Conservation (phyloP, 352 stramenopile species). For the Phytopythium ostracodes region DNA sequence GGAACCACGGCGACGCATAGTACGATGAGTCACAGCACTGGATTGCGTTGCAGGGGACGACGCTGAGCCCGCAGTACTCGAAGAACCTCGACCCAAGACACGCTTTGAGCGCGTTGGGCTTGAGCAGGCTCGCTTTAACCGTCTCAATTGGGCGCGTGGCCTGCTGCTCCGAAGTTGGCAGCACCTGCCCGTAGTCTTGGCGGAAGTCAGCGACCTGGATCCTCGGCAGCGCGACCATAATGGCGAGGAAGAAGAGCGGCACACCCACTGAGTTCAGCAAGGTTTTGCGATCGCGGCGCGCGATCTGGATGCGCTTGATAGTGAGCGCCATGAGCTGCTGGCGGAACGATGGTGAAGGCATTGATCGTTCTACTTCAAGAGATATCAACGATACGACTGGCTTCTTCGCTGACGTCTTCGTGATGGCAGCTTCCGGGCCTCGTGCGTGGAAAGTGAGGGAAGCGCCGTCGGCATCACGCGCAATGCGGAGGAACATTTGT, state of each 20-base stretch:
- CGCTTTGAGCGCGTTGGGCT: neutral
- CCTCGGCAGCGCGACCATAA: conserved; percentile 42
- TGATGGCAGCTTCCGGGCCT: neutral
- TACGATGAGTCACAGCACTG: conserved; percentile 35
- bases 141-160: conserved; percentile 17
- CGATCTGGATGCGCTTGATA: conserved; percentile 53
- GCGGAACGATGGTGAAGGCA: conserved; percentile 18
- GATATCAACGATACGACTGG: conserved; percentile 23
- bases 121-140: conserved; percentile 20
- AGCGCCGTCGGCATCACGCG: conserved; percentile 27
- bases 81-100: conserved; percentile 15
- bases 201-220: conserved; percentile 54
- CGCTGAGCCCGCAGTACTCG: conserved; percentile 34
- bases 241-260: conserved; percentile 53
- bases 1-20: conserved; percentile 34
- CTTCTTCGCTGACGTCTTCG: neutral
- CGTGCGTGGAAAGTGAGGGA: neutral
- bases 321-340: conserved; percentile 51
- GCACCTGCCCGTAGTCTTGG: neutral
- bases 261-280: conserved; percentile 54
- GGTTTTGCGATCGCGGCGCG: conserved; percentile 61
- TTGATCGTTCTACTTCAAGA: conserved; percentile 16
- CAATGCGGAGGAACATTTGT: conserved; percentile 95
- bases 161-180: conserved; percentile 19
- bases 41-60: conserved; percentile 32